Evolutionary conservation across 176 grass and related monocot species (phyloP), one percentile per base, ranked within the genome.

Genomic region (Rhynchospora tenuis): DNA sequence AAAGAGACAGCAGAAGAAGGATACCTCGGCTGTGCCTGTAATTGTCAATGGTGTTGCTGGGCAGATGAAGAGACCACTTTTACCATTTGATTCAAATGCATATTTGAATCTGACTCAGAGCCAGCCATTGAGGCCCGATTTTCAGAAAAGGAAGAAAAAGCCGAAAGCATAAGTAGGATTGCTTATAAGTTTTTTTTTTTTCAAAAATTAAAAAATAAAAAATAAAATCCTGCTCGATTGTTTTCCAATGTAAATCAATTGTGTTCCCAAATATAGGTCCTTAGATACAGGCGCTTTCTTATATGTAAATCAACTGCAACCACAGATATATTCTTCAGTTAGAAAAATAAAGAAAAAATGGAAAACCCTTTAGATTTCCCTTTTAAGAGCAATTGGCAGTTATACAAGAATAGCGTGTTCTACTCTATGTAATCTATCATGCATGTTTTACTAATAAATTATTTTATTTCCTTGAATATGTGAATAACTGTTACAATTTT

Each of bases 81-180:
- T 95, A 61, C 86, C 88, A 43, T 78, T 86, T 61, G 55, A 93
- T 57, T 79, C 92, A 59, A 89, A 81, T 81, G 87, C 73, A 60
- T 67, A 82, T 52, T 31, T 52, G 33, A 62, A 81, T 81, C 38
- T 9, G n/a, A 67, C 43, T 65, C 80, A 82, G 59, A 98, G 79
- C 74, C 91, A 93, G 27, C 92, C 90, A 46, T 45, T 93, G 48
- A 90, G 54, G 42, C 95, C 92, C 38, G 84, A 58, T 83, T 95
- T 95, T 84, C 90, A 86, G 66, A 95, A 52, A 82, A 80, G 82
- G 28, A 84, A 90, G 80, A 87, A 87, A 75, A 93, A 90, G 86
- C 75, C 64, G 16, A 79, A 75, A 27, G 3, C 87, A 70, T 62
- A 28, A 80, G 7, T 27, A 54, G 24, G 52, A 24, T 55, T 47